Conservation (phyloP, 2,329 filamentous ascomycete genomes). For the Aspergillus tanneri region DNA sequence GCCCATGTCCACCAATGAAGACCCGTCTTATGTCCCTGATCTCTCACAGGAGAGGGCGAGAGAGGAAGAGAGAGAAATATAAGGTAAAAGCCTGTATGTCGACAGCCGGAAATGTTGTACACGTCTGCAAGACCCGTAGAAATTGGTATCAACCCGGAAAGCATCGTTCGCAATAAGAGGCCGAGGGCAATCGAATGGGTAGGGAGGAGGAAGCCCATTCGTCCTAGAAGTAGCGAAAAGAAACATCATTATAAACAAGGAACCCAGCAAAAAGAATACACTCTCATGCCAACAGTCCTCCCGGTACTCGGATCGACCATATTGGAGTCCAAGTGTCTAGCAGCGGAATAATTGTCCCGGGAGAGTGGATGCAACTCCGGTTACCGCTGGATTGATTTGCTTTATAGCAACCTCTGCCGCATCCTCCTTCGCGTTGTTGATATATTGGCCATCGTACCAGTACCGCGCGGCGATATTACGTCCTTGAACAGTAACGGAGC, state of each 20-base stretch:
- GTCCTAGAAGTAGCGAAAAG: not conserved
- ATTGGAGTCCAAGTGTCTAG: not conserved
- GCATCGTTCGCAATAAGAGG: constrained; percentile 14
- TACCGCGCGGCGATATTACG: constrained; percentile 68
- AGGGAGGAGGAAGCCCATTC: constrained; percentile 3
- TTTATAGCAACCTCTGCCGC: constrained; percentile 74
- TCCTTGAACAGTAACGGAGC: constrained; percentile 70
- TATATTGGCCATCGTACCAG: constrained; percentile 88
- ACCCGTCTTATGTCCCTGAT: too few relatives aligned
- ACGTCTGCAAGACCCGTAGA: constrained; percentile 21
- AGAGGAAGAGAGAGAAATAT: constrained; percentile 4
- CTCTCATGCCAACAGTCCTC: not conserved
- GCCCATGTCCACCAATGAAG: too few relatives aligned
- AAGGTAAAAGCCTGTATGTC: constrained; percentile 8
- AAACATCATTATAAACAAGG: constrained; percentile 5
- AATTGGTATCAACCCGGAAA: constrained; percentile 25
- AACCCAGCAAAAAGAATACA: constrained; percentile 9
- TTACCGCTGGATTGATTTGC: constrained; percentile 24
- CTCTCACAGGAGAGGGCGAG: not conserved
- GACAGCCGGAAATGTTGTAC: constrained; percentile 24
- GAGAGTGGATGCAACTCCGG: not conserved
- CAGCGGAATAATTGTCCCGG: constrained; percentile 2
- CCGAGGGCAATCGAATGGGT: constrained; percentile 9
- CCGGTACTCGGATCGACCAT: not conserved
- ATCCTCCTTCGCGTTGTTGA: constrained; percentile 86